Evolutionary conservation across 2,329 filamentous ascomycete genomes (phyloP).

Genomic region (Trichophyton benhamiae): DNA sequence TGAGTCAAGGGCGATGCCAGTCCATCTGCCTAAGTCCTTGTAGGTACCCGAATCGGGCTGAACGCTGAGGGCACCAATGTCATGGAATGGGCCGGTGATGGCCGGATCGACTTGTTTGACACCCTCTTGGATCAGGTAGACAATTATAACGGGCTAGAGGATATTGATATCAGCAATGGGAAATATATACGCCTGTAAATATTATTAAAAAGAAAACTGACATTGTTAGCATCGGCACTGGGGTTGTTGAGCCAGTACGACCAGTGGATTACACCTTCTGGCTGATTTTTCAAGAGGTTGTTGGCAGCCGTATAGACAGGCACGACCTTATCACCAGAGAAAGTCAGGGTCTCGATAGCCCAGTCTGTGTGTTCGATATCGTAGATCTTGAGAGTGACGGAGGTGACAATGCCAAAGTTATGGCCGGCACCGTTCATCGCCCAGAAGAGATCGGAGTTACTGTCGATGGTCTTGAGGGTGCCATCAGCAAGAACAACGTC

Average conservation of each 20-base stretch:
- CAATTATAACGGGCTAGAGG: constrained; percentile 19
- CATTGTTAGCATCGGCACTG: constrained; percentile 18
- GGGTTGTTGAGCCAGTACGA: constrained; percentile 23
- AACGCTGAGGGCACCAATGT: constrained; percentile 28
- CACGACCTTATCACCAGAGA: constrained; percentile 40
- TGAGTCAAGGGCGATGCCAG: constrained; percentile 27
- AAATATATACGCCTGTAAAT: too few relatives aligned
- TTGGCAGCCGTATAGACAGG: constrained; percentile 38
- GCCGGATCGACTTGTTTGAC: constrained; percentile 29
- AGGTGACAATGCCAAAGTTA: constrained; percentile 47
- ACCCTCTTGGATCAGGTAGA: constrained; percentile 25
- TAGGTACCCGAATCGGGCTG: constrained; percentile 31
- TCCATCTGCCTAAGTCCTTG: constrained; percentile 36
- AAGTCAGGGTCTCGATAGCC: constrained; percentile 34
- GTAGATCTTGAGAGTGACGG: constrained; percentile 37
- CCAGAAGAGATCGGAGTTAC: constrained; percentile 44
- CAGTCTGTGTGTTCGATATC: constrained; percentile 26
- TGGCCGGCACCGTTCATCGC: constrained; percentile 45
- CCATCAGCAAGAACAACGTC: constrained; percentile 43
- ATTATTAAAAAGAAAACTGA: constrained; percentile 5
- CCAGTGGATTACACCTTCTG: constrained; percentile 39
- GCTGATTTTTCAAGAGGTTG: constrained; percentile 33
- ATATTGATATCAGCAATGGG: not conserved
- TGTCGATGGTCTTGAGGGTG: constrained; percentile 27
- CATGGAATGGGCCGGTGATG: constrained; percentile 35